These are phyloP conservation scores for Termitomyces sp. DNA, from an alignment of 768 basidiomycete genomes.

Conservation along the genomic window DNA sequence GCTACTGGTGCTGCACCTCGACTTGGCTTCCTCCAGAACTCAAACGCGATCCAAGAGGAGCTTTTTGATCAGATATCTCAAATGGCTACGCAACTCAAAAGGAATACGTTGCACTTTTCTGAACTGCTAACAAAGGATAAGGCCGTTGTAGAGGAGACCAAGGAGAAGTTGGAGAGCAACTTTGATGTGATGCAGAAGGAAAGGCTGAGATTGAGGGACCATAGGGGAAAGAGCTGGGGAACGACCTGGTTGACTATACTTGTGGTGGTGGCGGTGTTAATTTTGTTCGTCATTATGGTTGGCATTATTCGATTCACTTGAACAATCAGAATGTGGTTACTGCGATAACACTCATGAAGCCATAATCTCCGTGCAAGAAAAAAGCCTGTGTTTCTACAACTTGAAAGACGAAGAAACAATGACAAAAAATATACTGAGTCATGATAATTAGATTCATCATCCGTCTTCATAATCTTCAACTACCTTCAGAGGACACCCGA, in stretches of 20 bases:
- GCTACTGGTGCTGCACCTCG: constrained; percentile 24
- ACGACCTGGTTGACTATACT: constrained; percentile 62
- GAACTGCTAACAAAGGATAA: constrained; percentile 70
- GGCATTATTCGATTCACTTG: constrained; percentile 55
- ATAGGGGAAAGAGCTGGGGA: constrained; percentile 55
- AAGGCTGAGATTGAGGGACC: constrained; percentile 52
- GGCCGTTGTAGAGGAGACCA: constrained; percentile 56
- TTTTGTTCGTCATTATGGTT: constrained; percentile 70
- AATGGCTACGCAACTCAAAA: constrained; percentile 87
- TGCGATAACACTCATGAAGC: neutral
- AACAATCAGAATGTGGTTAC: neutral
- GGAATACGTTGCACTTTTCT: constrained; percentile 78
- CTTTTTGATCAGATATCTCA: constrained; percentile 67
- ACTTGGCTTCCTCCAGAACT: constrained; percentile 38
- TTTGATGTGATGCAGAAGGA: constrained; percentile 63
- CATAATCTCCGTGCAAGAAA: neutral
- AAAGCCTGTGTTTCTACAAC: neutral
- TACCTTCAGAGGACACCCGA: constrained; percentile 44
- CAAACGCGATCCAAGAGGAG: constrained; percentile 65
- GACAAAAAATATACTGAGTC: neutral
- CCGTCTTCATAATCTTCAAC: neutral
- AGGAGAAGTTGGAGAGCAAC: constrained; percentile 72
- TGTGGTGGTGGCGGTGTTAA: constrained; percentile 43
- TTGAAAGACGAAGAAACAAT: neutral
- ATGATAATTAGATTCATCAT: neutral